Percentiles rank a stretch among this genome's conserved stretches.
Evolutionary conservation across 2,329 filamentous ascomycete genomes (phyloP).

Genomic region (Aspergillus caelatus): DNA sequence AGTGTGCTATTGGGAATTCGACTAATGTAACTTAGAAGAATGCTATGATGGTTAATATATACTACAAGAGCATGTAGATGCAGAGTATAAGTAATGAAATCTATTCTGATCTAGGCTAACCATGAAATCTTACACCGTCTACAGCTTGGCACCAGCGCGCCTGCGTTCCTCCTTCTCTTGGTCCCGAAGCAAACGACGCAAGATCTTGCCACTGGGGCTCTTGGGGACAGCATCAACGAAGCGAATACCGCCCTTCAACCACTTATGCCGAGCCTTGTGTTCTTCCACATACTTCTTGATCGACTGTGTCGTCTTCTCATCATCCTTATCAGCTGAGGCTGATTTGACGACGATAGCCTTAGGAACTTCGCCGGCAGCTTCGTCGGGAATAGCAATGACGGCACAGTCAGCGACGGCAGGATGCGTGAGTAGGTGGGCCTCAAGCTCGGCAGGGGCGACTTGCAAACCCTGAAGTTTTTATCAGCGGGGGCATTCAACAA

Average conservation of each 20-base stretch:
- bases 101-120: not conserved
- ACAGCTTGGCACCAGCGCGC: conserved; percentile 68
- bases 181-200: conserved; percentile 69
- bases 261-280: conserved; percentile 65
- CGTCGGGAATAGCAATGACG: conserved; percentile 73
- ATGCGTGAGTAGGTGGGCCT: conserved; percentile 76
- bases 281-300: conserved; percentile 63
- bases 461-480: conserved; percentile 65
- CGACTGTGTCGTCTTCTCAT: conserved; percentile 51
- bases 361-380: conserved; percentile 62
- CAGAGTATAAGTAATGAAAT: not conserved
- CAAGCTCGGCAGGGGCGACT: conserved; percentile 81
- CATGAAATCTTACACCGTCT: conserved; percentile 12
- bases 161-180: conserved; percentile 70
- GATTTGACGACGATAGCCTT: conserved; percentile 67
- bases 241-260: conserved; percentile 63
- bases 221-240: conserved; percentile 63
- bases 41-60: not conserved
- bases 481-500: conserved; percentile 6
- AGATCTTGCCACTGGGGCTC: conserved; percentile 65
- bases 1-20: not conserved
- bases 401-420: conserved; percentile 75
- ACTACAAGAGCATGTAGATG: not conserved
- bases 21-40: not conserved
- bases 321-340: conserved; percentile 54